Evolutionary conservation across 345 rosid species (phyloP).

Genomic region (Bretschneidera sinensis): DNA sequence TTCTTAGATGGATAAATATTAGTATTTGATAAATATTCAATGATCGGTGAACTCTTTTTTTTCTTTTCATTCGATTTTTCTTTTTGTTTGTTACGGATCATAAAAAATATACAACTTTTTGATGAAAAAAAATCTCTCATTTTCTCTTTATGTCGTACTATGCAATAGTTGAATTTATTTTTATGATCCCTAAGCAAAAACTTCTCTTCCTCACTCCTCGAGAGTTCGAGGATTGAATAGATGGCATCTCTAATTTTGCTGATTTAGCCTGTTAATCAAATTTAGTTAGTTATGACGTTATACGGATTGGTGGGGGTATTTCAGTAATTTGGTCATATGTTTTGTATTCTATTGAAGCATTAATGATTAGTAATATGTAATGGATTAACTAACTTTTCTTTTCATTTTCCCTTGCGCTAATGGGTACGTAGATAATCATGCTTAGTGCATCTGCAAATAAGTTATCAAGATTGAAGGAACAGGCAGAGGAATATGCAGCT

Average conservation of each 20-base stretch:
- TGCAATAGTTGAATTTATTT: no score
- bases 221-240: no score
- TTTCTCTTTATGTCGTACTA: no score
- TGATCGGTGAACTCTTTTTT: neutral
- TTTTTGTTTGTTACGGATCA: no score
- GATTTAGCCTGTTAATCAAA: neutral
- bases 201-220: no score
- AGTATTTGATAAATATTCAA: no score
- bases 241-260: conserved; percentile 11
- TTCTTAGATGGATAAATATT: conserved; percentile 10
- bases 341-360: no score
- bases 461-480: conserved; percentile 84
- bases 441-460: conserved; percentile 95
- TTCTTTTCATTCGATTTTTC: conserved; percentile 3
- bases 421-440: conserved; percentile 66
- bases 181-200: no score
- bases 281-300: conserved; percentile 5
- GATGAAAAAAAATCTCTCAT: no score
- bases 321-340: no score
- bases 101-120: no score
- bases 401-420: neutral
- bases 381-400: neutral
- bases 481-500: conserved; percentile 98
- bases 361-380: no score
- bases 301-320: conserved; percentile 38